Percentiles rank a stretch among this genome's conserved stretches.
phyloP scores from a whole-genome alignment of 2,329 filamentous ascomycete genomes.

The Fusarium mangiferae region DNA sequence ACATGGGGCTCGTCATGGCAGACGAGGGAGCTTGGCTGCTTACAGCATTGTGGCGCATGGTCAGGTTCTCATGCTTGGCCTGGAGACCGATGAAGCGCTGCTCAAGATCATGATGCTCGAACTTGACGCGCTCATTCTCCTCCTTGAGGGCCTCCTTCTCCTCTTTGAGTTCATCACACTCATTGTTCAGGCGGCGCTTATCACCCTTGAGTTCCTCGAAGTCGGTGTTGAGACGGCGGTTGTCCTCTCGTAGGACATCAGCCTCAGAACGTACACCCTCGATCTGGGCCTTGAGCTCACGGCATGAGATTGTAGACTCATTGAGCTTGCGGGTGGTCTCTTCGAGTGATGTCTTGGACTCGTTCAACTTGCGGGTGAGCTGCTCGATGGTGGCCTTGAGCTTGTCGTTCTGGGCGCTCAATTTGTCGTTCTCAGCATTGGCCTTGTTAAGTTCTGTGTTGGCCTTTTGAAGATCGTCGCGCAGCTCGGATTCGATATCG shows the following conservation, averaged over 20 bases:
- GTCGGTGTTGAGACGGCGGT: slow-evolving; percentile 40
- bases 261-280: slow-evolving; percentile 41
- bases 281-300: slow-evolving; percentile 43
- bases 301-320: slow-evolving; percentile 34
- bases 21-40: slow-evolving; percentile 36
- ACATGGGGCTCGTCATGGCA: slow-evolving; percentile 40
- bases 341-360: slow-evolving; percentile 38
- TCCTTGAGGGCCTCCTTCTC: slow-evolving; percentile 38
- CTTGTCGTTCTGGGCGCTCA: slow-evolving; percentile 43
- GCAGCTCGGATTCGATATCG: slow-evolving; percentile 36
- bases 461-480: slow-evolving; percentile 45
- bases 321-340: slow-evolving; percentile 29
- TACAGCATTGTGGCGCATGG: slow-evolving; percentile 44
- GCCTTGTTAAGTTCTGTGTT: slow-evolving; percentile 45
- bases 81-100: slow-evolving; percentile 43
- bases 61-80: slow-evolving; percentile 46
- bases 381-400: slow-evolving; percentile 44
- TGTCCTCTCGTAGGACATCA: slow-evolving; percentile 42
- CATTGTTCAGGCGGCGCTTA: slow-evolving; percentile 41
- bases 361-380: slow-evolving; percentile 46
- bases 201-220: slow-evolving; percentile 44
- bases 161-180: slow-evolving; percentile 40
- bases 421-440: slow-evolving; percentile 44
- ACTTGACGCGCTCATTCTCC: slow-evolving; percentile 43
- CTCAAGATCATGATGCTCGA: slow-evolving; percentile 45